A percentile compares a stretch with the other conserved stretches of the same genome.
These are phyloP conservation scores for Senecio squalidus DNA, from an alignment of 140 eudicot species.

Conservation along the genomic window DNA sequence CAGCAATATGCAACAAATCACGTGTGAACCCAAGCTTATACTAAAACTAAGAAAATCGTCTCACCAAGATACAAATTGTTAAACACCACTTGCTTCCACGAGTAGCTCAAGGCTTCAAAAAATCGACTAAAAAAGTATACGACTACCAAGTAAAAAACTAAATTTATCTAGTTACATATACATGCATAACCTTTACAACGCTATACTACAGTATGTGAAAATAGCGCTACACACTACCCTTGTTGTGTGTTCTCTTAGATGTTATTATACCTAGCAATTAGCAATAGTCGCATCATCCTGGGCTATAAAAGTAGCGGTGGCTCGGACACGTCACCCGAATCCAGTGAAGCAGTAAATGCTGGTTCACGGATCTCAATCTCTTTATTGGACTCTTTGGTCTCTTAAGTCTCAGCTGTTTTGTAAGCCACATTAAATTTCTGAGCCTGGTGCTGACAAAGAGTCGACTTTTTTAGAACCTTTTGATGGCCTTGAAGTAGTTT, in stretches of 20 bases:
- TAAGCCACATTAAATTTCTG: constrained; percentile 34
- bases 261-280: background rate
- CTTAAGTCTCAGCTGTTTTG: constrained; percentile 45
- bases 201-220: constrained; percentile 4
- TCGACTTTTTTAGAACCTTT: constrained; percentile 37
- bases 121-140: background rate
- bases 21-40: too few species aligned
- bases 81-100: background rate
- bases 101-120: background rate
- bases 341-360: constrained; percentile 42
- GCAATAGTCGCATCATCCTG: background rate
- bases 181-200: background rate
- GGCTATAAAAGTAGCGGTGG: constrained; percentile 2
- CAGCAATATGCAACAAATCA: too few species aligned
- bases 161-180: background rate
- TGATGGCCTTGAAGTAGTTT: constrained; percentile 39
- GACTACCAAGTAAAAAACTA: background rate
- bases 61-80: too few species aligned
- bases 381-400: constrained; percentile 77
- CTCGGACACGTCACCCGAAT: background rate
- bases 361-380: constrained; percentile 76
- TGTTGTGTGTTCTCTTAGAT: too few species aligned
- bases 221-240: background rate
- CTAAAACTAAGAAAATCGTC: too few species aligned
- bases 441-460: constrained; percentile 25